These are phyloP conservation scores for Lasiosphaeriaceae sp. DNA, from an alignment of 495 filamentous ascomycete species.

Conservation along the genomic window DNA sequence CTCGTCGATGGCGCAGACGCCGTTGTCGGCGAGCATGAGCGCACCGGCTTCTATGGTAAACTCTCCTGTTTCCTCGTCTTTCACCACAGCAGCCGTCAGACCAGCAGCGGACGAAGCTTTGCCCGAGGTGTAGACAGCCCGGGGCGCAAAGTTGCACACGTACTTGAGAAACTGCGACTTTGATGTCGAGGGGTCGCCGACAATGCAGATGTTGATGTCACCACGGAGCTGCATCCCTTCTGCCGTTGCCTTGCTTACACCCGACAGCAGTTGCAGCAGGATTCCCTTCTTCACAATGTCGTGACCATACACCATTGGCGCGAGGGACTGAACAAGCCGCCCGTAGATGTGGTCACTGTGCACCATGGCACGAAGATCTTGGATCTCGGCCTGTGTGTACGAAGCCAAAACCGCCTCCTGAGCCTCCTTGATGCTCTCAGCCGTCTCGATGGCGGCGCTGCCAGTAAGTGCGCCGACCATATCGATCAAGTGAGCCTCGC, in stretches of 20 bases:
- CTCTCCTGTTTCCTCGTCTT: constrained; percentile 96
- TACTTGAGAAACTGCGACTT: constrained; percentile 99
- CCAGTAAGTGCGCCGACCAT: constrained; percentile 80
- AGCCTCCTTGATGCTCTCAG: constrained; percentile 70
- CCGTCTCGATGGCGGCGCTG: constrained; percentile 55
- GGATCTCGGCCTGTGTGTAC: constrained; percentile 77
- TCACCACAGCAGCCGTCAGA: constrained; percentile 95
- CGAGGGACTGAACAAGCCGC: constrained; percentile 90
- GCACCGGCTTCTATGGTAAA: constrained; percentile 99
- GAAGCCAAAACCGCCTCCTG: constrained; percentile 84
- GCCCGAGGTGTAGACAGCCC: constrained; percentile 95
- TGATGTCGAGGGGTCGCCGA: constrained; percentile 95
- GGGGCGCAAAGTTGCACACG: constrained; percentile 90
- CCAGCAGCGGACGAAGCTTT: constrained; percentile 97
- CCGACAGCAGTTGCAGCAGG: constrained; percentile 87
- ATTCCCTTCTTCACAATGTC: constrained; percentile 97
- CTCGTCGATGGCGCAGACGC: constrained; percentile 97
- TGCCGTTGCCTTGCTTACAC: constrained; percentile 82
- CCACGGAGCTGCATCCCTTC: constrained; percentile 93
- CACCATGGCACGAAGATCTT: constrained; percentile 88
- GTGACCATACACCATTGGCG: constrained; percentile 95
- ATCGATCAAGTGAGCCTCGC: constrained; percentile 49
- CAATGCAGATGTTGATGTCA: constrained; percentile 98
- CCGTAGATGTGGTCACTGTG: constrained; percentile 93
- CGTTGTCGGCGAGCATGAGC: constrained; percentile 95